Conservation (phyloP, 2,329 filamentous ascomycete species). For the Grosmannia huntii region DNA sequence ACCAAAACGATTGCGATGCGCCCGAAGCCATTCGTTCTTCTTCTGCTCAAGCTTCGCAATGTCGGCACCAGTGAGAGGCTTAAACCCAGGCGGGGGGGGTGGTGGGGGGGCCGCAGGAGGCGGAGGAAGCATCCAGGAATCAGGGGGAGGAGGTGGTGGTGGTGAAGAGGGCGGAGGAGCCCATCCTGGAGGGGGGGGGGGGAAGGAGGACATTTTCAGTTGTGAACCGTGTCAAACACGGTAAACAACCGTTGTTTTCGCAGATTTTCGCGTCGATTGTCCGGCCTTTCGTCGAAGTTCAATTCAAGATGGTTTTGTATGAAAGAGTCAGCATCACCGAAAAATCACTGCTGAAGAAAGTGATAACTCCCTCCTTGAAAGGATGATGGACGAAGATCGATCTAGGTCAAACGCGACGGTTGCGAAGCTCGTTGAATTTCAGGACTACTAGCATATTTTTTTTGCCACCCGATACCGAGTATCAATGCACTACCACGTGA, state of each 20-base stretch:
- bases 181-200: constrained; percentile 45
- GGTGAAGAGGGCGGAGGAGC: constrained; percentile 35
- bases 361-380: background rate
- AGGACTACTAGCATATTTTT: background rate
- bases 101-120: constrained; percentile 43
- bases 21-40: constrained; percentile 96
- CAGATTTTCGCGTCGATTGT: background rate
- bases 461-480: background rate
- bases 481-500: background rate
- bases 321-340: background rate
- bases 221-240: background rate
- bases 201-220: constrained; percentile 11
- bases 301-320: background rate
- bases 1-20: constrained; percentile 82
- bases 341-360: background rate
- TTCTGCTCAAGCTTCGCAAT: constrained; percentile 94
- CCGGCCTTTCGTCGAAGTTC: background rate
- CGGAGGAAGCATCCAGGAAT: constrained; percentile 37
- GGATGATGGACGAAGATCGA: background rate
- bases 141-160: constrained; percentile 32
- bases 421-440: background rate
- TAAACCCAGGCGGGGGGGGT: constrained; percentile 77
- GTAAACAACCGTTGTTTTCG: background rate
- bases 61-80: constrained; percentile 67
- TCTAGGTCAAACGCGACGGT: background rate